A percentile compares a stretch with the other conserved stretches of the same genome.
These are phyloP conservation scores for Fusarium buharicum DNA, from an alignment of 2,329 filamentous ascomycete species.

Conservation along the genomic window DNA sequence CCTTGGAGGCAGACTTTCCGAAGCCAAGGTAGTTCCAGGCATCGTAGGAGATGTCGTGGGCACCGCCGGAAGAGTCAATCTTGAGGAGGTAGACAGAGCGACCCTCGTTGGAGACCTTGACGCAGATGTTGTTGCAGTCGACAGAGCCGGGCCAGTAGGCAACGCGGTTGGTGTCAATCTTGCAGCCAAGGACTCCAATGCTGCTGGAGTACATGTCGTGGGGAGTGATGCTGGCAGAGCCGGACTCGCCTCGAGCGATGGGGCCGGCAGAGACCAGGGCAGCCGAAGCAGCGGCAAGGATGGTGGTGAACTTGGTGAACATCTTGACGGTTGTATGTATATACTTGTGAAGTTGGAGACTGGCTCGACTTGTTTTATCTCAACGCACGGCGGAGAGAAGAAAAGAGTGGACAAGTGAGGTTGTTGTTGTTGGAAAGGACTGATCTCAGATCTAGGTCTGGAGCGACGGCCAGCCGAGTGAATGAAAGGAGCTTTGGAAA, in stretches of 20 bases:
- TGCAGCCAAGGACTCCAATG: slow-evolving; percentile 68
- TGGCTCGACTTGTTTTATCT: slow-evolving; percentile 44
- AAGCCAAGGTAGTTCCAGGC: slow-evolving; percentile 69
- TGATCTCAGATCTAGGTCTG: slow-evolving; percentile 47
- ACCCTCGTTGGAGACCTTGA: slow-evolving; percentile 61
- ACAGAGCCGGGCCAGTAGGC: slow-evolving; percentile 68
- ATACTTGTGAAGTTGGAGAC: slow-evolving; percentile 37
- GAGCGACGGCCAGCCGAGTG: slow-evolving; percentile 44
- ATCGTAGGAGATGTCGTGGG: slow-evolving; percentile 69
- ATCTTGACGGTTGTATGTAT: slow-evolving; percentile 40
- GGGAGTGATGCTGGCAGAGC: slow-evolving; percentile 58
- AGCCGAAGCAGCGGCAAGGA: slow-evolving; percentile 47
- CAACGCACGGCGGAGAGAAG: slow-evolving; percentile 47
- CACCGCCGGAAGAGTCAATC: slow-evolving; percentile 66
- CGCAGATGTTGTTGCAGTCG: slow-evolving; percentile 66
- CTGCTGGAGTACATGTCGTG: slow-evolving; percentile 67
- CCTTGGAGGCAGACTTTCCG: slow-evolving; percentile 58
- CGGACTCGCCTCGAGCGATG: slow-evolving; percentile 41
- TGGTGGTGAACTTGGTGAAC: slow-evolving; percentile 46
- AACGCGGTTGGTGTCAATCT: slow-evolving; percentile 68
- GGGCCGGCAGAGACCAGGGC: slow-evolving; percentile 46
- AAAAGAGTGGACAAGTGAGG: slow-evolving; percentile 38
- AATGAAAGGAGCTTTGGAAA: slow-evolving; percentile 34
- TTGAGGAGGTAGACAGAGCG: slow-evolving; percentile 67
- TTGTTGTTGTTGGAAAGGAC: slow-evolving; percentile 31